Conservation (phyloP, 805 yeast genomes). For the Kodamaea fukazawae region DNA sequence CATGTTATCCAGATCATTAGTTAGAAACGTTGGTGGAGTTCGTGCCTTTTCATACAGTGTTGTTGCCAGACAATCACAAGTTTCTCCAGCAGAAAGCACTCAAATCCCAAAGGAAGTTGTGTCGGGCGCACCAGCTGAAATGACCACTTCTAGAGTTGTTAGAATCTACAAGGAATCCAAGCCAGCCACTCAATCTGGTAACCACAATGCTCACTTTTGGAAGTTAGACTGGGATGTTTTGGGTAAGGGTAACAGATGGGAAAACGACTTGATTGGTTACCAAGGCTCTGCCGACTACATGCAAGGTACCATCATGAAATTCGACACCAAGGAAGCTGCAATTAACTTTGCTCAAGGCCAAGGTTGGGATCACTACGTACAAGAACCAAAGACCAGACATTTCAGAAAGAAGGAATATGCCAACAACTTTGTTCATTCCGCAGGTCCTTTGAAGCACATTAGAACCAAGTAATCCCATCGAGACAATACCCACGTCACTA, state of each 20-base stretch:
- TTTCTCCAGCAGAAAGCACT: constrained; percentile 23
- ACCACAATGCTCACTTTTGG: constrained; percentile 57
- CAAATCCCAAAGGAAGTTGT: constrained; percentile 51
- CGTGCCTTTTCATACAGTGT: constrained; percentile 27
- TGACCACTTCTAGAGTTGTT: constrained; percentile 60
- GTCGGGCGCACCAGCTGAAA: constrained; percentile 75
- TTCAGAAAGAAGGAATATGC: constrained; percentile 76
- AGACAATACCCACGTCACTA: too few species aligned
- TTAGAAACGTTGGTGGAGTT: constrained; percentile 15
- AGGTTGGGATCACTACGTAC: constrained; percentile 81
- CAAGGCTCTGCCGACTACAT: constrained; percentile 77
- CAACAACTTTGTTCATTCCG: constrained; percentile 63
- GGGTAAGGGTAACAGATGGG: constrained; percentile 81
- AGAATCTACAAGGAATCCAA: constrained; percentile 75
- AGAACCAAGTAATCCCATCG: constrained; percentile 58
- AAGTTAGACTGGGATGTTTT: constrained; percentile 80
- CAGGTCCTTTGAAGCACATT: constrained; percentile 73
- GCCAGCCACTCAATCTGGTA: constrained; percentile 79
- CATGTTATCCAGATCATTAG: constrained; percentile 25
- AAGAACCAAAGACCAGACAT: constrained; percentile 74
- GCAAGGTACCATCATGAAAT: constrained; percentile 75
- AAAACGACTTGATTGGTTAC: constrained; percentile 84
- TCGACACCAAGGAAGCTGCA: constrained; percentile 74
- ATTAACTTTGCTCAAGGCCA: constrained; percentile 75
- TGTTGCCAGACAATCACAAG: constrained; percentile 8